phyloP scores from a whole-genome alignment of 495 filamentous ascomycete species.

The Podospora pseudocomata region DNA sequence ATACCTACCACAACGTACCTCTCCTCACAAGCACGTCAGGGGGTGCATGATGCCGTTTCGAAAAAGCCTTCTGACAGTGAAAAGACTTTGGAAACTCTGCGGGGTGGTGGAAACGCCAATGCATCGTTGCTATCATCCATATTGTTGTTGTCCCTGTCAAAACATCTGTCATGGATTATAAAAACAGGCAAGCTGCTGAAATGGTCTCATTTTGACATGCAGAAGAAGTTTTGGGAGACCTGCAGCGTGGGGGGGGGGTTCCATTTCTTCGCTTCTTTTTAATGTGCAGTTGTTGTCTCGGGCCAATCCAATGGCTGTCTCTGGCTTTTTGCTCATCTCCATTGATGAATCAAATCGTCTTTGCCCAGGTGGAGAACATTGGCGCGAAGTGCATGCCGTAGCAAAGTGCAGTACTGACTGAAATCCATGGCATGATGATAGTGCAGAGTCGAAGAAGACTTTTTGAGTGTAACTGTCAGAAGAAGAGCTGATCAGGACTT shows the following conservation, averaged over 20 bases:
- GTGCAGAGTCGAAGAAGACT: background rate
- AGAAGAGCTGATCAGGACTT: background rate
- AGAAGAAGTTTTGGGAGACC: background rate
- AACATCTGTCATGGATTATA: background rate
- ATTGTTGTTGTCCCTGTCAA: background rate
- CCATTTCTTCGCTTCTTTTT: background rate
- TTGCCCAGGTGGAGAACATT: background rate
- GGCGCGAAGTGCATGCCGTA: background rate
- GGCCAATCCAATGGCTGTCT: background rate
- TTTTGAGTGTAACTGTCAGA: background rate
- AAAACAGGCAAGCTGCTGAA: background rate
- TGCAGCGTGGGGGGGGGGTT: slow-evolving; percentile 10
- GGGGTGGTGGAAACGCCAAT: background rate
- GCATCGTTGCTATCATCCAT: background rate
- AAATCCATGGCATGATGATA: background rate
- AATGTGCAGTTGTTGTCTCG: background rate
- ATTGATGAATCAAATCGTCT: background rate
- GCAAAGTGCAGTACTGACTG: background rate
- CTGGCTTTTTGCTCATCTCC: background rate
- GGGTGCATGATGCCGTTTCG: background rate
- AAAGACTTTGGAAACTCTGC: background rate
- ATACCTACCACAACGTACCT: too few relatives aligned
- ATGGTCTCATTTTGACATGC: slow-evolving; percentile 10
- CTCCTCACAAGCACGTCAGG: background rate
- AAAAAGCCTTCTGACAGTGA: background rate